Percentiles rank a stretch among this genome's conserved stretches.
Conservation (phyloP, 495 filamentous ascomycete genomes). For the Hypomontagnella submonticulosa region DNA sequence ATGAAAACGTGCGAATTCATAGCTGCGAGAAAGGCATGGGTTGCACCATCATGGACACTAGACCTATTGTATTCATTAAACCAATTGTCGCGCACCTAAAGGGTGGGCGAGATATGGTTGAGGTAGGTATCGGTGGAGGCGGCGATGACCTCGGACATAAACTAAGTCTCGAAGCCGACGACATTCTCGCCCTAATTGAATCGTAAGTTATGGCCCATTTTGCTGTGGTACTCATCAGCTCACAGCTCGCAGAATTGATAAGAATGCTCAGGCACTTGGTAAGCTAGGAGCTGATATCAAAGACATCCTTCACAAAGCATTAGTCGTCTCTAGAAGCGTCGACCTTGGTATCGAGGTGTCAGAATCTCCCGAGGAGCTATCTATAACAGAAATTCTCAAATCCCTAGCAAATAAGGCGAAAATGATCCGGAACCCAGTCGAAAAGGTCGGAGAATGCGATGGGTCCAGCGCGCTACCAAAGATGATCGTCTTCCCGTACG, state of each 20-base stretch:
- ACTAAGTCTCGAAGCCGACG: constrained; percentile 62
- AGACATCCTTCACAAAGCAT: constrained; percentile 39
- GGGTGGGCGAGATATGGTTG: constrained; percentile 70
- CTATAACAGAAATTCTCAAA: constrained; percentile 40
- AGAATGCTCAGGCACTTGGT: constrained; percentile 33
- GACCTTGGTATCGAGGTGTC: constrained; percentile 48
- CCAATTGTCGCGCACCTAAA: constrained; percentile 73
- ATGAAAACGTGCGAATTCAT: constrained; percentile 77
- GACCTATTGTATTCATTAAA: constrained; percentile 76
- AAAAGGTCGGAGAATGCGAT: not conserved
- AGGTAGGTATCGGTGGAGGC: constrained; percentile 82
- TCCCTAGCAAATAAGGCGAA: constrained; percentile 47
- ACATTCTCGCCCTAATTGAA: constrained; percentile 60
- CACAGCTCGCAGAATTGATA: constrained; percentile 29
- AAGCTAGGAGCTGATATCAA: constrained; percentile 44
- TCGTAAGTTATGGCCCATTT: constrained; percentile 49
- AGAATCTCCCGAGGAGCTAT: constrained; percentile 39
- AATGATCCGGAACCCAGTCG: constrained; percentile 28
- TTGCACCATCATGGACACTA: constrained; percentile 66
- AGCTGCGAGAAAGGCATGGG: constrained; percentile 82
- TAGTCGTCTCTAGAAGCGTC: constrained; percentile 46
- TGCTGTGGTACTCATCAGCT: not conserved
- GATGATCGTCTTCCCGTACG: constrained; percentile 78
- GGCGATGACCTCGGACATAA: constrained; percentile 76
- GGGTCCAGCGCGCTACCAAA: constrained; percentile 48